Conservation (phyloP, 495 filamentous ascomycete genomes). For the Sphaerosporella brunnea region DNA sequence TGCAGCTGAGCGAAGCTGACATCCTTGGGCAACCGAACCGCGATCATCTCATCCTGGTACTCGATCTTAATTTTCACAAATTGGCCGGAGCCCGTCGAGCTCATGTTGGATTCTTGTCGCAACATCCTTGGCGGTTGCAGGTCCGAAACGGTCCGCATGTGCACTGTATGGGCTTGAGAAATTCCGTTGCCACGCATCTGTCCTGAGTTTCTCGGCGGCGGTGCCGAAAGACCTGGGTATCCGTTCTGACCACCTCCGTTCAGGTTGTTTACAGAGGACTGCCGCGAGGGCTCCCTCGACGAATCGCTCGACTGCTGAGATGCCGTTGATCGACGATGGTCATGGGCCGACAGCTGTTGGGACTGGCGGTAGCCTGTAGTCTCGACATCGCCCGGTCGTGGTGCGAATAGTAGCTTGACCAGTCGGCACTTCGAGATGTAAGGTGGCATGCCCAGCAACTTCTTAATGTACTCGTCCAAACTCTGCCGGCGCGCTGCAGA, state of each 20-base stretch:
- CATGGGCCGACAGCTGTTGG: slow-evolving; percentile 44
- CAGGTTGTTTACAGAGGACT: slow-evolving; percentile 57
- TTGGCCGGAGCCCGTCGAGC: slow-evolving; percentile 30
- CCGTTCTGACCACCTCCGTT: slow-evolving; percentile 33
- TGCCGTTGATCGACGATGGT: slow-evolving; percentile 29
- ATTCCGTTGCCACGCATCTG: slow-evolving; percentile 42
- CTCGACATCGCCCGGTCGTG: slow-evolving; percentile 79
- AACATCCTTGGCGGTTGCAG: slow-evolving; percentile 34
- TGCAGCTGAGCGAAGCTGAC: slow-evolving; percentile 61
- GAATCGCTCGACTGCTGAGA: slow-evolving; percentile 32
- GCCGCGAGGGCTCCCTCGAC: slow-evolving; percentile 44
- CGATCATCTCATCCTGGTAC: slow-evolving; percentile 76
- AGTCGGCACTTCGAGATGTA: slow-evolving; percentile 69
- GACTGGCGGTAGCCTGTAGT: slow-evolving; percentile 45
- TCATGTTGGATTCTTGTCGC: slow-evolving; percentile 56
- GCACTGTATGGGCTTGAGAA: slow-evolving; percentile 26
- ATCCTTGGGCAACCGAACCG: slow-evolving; percentile 69
- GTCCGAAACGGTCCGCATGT: slow-evolving; percentile 29
- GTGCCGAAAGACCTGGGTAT: slow-evolving; percentile 38
- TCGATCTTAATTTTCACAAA: slow-evolving; percentile 86
- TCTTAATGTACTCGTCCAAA: slow-evolving; percentile 86
- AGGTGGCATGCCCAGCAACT: slow-evolving; percentile 60
- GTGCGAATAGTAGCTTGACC: slow-evolving; percentile 78
- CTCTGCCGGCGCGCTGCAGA: slow-evolving; percentile 82
- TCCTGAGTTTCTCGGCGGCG: slow-evolving; percentile 38